Evolutionary conservation across 2,329 filamentous ascomycete genomes (phyloP).

Genomic region (Tolypocladium inflatum): DNA sequence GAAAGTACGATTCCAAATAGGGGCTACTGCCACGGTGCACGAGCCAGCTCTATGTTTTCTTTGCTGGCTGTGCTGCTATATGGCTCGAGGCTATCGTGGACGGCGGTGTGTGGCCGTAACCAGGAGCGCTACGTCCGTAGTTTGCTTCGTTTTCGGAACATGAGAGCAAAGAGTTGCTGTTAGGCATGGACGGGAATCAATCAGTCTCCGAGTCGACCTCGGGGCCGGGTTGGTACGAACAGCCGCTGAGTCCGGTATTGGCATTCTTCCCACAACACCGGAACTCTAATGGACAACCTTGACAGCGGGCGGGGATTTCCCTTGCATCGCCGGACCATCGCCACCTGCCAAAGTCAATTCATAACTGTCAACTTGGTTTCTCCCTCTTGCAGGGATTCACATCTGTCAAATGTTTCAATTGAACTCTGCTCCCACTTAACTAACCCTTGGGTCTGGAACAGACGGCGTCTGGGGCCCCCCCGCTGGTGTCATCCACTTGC

Average conservation of each 20-base stretch:
- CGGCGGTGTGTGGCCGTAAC: no score
- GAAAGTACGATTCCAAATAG: not conserved
- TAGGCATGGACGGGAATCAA: not conserved
- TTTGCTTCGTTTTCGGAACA: not conserved
- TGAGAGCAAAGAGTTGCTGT: not conserved
- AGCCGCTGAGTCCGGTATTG: not conserved
- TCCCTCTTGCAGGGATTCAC: no score
- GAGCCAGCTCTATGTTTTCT: not conserved
- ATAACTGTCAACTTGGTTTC: no score
- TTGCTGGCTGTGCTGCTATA: not conserved
- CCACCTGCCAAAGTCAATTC: no score
- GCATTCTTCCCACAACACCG: not conserved
- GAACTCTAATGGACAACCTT: no score
- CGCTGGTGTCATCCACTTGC: not conserved
- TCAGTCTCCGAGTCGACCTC: not conserved
- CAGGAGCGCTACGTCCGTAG: no score
- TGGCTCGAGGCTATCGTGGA: not conserved
- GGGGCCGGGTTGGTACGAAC: not conserved
- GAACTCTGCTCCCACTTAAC: no score
- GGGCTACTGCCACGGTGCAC: not conserved
- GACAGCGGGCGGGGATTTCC: not conserved
- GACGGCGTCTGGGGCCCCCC: not conserved
- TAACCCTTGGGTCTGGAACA: not conserved
- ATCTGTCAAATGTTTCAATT: not conserved
- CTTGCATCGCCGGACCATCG: not conserved